Evolutionary conservation across 495 filamentous ascomycete genomes (phyloP), one percentile per base, ranked within the genome.

Genomic region (Penicillium paxilli): DNA sequence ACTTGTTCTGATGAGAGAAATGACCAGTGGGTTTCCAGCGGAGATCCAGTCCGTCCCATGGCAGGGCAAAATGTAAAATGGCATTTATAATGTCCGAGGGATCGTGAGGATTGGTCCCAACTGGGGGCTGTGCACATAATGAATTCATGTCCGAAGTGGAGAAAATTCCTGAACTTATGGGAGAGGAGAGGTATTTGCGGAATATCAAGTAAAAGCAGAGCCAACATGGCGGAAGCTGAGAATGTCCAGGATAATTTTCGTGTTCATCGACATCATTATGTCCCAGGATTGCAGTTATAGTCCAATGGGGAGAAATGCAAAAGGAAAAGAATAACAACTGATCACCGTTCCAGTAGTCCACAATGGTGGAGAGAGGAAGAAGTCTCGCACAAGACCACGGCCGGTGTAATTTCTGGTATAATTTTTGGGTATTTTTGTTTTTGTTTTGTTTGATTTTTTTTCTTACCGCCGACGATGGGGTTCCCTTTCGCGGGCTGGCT

Each of bases 401-500:
- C 41, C 22, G 35, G 44, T 25, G 28, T 49, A 51, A 51, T 28
- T 46, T 44, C 40, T 44, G 12, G 48, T 12, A 42, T 17, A 30
- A 32, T 44, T 44, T 37, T 38, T 37, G 33, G 9, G 32, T 49
- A 37, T n/a, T 28, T 20, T 22, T 45, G 8, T 37, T 44, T 55
- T n/a, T 20, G 22, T 17, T 30, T 50, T 32, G 54, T 38, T 44
- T 35, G 11, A 8, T 46, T 25, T 32, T 42, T 56, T 49, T 46
- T 32, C 63, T 62, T 68, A 73, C 60, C 74, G 70, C 54, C 73
- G 67, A 51, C 73, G 73, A 35, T 73, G 70, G 26, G 69, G 65
- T 47, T 77, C 70, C 51, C 72, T 59, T 51, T 75, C 67, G 65
- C 72, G 62, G 60, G 75, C 60, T 56, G 72, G 60, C 59, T 74